These are phyloP conservation scores for Penicillium sp. DNA, from an alignment of 2,329 filamentous ascomycete genomes.

Conservation along the genomic window DNA sequence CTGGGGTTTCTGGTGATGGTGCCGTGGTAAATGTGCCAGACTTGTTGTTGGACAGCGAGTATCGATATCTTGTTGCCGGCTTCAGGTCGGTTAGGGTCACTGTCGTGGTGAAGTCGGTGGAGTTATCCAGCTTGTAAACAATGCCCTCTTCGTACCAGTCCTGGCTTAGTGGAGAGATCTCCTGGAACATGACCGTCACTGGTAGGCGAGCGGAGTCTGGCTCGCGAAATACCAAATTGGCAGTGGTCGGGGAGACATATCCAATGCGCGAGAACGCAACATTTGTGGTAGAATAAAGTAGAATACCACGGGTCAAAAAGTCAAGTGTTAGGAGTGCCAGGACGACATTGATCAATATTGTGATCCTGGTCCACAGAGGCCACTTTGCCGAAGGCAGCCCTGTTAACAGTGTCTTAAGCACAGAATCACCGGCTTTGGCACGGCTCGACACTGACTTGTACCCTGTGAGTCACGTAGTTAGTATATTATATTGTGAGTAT, in stretches of 20 bases:
- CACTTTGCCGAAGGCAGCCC: slow-evolving; percentile 75
- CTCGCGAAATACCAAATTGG: slow-evolving; percentile 80
- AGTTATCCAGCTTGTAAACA: slow-evolving; percentile 65
- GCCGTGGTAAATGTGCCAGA: slow-evolving; percentile 77
- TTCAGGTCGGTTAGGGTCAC: slow-evolving; percentile 66
- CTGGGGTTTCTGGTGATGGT: slow-evolving; percentile 63
- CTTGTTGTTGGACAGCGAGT: slow-evolving; percentile 81
- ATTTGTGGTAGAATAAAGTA: slow-evolving; percentile 68
- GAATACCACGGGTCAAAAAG: slow-evolving; percentile 69
- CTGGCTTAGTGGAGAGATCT: slow-evolving; percentile 29
- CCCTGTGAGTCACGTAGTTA: not conserved
- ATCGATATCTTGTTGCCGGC: slow-evolving; percentile 75
- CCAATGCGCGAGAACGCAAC: slow-evolving; percentile 84
- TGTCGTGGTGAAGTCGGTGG: slow-evolving; percentile 77
- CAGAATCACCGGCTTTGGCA: slow-evolving; percentile 19
- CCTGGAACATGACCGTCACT: slow-evolving; percentile 64
- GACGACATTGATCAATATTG: slow-evolving; percentile 68
- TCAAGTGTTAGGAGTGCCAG: slow-evolving; percentile 71
- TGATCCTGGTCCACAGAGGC: slow-evolving; percentile 62
- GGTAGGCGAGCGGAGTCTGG: slow-evolving; percentile 73
- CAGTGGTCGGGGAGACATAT: slow-evolving; percentile 76
- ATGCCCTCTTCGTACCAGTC: slow-evolving; percentile 66
- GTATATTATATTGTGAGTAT: not conserved
- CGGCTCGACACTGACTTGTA: not conserved
- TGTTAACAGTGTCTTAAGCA: slow-evolving; percentile 66